Percentiles rank a stretch among this genome's conserved stretches.
Conservation (phyloP, 768 basidiomycete genomes). For the Naematelia aurantialba region DNA sequence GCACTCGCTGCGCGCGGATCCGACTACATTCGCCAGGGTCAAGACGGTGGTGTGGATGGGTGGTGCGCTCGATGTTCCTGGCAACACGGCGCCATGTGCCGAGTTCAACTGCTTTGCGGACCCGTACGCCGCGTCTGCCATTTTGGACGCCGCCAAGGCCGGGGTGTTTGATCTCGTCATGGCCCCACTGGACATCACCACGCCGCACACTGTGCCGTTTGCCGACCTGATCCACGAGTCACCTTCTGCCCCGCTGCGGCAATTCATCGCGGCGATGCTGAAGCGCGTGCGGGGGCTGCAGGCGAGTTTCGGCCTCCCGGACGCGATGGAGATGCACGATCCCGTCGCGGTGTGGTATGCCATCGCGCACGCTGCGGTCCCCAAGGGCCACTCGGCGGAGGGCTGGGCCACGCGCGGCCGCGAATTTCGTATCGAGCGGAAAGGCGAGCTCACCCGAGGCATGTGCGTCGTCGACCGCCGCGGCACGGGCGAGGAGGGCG, state of each 20-base stretch:
- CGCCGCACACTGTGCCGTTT: constrained; percentile 73
- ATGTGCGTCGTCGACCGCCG: constrained; percentile 83
- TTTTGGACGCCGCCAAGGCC: constrained; percentile 58
- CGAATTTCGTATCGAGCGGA: constrained; percentile 66
- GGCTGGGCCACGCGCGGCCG: constrained; percentile 59
- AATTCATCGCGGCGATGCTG: constrained; percentile 70
- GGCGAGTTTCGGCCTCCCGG: constrained; percentile 67
- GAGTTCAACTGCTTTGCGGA: constrained; percentile 84
- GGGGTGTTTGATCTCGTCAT: constrained; percentile 50
- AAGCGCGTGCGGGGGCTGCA: constrained; percentile 72
- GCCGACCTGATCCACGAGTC: constrained; percentile 56
- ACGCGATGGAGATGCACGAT: constrained; percentile 86
- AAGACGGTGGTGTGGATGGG: constrained; percentile 82
- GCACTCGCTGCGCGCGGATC: constrained; percentile 59
- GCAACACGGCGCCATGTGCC: constrained; percentile 74
- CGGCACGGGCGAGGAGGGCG: constrained; percentile 57
- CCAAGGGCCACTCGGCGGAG: constrained; percentile 33
- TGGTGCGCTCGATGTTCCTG: constrained; percentile 86
- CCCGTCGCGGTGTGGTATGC: constrained; percentile 86
- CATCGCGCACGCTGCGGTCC: constrained; percentile 54
- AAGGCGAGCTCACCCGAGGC: constrained; percentile 74
- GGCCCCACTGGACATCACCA: constrained; percentile 78
- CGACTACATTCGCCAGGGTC: constrained; percentile 56
- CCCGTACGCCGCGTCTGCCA: constrained; percentile 71
- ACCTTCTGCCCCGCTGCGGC: constrained; percentile 56